Base-by-base conservation (phyloP, 345 rosid species). In the Mallotus nudiflorus region DNA sequence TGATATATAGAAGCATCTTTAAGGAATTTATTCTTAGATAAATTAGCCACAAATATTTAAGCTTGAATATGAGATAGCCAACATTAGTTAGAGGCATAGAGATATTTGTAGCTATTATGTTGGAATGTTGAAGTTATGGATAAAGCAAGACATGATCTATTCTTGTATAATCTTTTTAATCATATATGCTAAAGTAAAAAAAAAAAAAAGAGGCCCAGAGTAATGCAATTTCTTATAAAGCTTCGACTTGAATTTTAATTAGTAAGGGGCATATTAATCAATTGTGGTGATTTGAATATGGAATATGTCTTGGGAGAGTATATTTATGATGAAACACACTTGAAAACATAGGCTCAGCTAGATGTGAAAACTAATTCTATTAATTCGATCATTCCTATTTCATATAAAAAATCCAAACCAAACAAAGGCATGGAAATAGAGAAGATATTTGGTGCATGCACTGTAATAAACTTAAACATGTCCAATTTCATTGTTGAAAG, bases 41-140 rank as follows among this genome's bases (percentile, higher is more conserved):
- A 42, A 24, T 42, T 42, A n/a, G n/a, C n/a, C n/a, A n/a, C 25
- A 29, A 62, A n/a, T n/a, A n/a, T n/a, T n/a, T n/a, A n/a, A n/a
- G 11, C 19, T 62, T 37, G 66, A 44, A 44, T 44, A 37, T 44
- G 51, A 44, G 24, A 62, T 62, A 39, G n/a, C 33, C n/a, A 62
- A 44, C 4, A 5, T 39, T 10, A 44, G 19, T n/a, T 35, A 22
- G 22, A 18, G 10, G 28, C 51, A 62, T 20, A 62, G n/a, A 40
- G 35, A 62, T 16, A 42, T 62, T 19, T n/a, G n/a, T n/a, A 62
- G 4, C 9, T 45, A 40, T 39, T 16, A 12, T 62, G 15, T 19
- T 37, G 35, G 15, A 44, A 24, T 44, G 16, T 40, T 62, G 19
- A 62, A 40, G 10, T 62, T 62, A 6, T 44, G 63, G 63, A 58